A percentile compares a stretch with the other conserved stretches of the same genome.
These are phyloP conservation scores for Microsporum ferrugineum DNA, from an alignment of 2,329 filamentous ascomycete genomes.

Conservation along the genomic window DNA sequence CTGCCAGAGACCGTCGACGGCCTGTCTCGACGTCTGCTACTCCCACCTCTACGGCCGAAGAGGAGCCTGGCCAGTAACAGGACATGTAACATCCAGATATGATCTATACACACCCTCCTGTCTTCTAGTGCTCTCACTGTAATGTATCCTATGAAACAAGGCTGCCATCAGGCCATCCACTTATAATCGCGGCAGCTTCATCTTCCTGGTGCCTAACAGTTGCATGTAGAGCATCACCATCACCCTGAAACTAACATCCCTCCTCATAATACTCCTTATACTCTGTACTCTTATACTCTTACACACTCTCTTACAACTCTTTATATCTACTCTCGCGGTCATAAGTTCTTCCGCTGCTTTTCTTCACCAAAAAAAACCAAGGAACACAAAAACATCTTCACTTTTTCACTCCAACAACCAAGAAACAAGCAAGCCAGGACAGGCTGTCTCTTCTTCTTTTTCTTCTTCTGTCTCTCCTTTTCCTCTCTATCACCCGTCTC, in stretches of 20 bases:
- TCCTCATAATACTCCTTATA: not conserved
- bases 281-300: not conserved
- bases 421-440: not conserved
- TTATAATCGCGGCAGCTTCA: too few relatives aligned
- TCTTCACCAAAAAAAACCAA: not conserved
- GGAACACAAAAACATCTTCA: not conserved
- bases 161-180: too few relatives aligned
- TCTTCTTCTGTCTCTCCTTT: not conserved
- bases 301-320: not conserved
- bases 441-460: not conserved
- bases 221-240: too few relatives aligned
- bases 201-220: too few relatives aligned
- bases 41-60: conserved; percentile 34
- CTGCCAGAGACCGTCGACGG: not conserved
- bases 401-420: not conserved
- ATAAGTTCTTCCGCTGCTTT: not conserved
- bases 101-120: too few relatives aligned
- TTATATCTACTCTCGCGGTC: not conserved
- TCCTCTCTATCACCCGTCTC: not conserved
- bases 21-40: too few relatives aligned
- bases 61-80: conserved; percentile 75
- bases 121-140: too few relatives aligned
- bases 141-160: not conserved
- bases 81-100: conserved; percentile 17
- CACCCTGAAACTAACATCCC: too few relatives aligned